Evolutionary conservation across 441 rosid genomes (phyloP).

Genomic region (Erodium moschatum): DNA sequence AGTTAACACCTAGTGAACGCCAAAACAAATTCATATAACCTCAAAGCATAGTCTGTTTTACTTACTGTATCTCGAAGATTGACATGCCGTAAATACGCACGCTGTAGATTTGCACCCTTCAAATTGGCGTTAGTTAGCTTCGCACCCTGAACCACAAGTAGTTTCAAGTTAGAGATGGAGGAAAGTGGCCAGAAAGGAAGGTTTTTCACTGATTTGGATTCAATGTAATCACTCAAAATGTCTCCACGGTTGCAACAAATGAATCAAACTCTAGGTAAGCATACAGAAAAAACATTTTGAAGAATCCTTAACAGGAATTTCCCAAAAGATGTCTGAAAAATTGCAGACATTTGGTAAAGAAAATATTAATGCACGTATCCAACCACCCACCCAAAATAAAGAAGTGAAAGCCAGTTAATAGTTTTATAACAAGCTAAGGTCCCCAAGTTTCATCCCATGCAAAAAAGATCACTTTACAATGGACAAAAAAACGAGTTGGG

Average conservation of each 20-base stretch:
- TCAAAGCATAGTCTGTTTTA: slow-evolving; percentile 11
- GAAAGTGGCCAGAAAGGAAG: background rate
- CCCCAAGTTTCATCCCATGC: background rate
- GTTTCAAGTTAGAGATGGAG: background rate
- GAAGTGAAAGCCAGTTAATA: too few relatives aligned
- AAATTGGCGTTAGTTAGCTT: slow-evolving; percentile 71
- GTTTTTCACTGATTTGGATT: background rate
- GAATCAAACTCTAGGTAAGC: background rate
- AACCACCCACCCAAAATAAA: too few relatives aligned
- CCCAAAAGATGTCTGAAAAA: background rate
- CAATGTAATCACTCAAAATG: background rate
- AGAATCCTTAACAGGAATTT: slow-evolving; percentile 1
- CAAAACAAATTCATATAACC: background rate
- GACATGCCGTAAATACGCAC: slow-evolving; percentile 75
- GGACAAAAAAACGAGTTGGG: background rate
- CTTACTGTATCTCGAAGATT: slow-evolving; percentile 79
- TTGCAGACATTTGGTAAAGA: too few relatives aligned
- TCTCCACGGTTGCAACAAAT: background rate
- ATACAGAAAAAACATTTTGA: background rate
- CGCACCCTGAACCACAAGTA: slow-evolving; percentile 50
- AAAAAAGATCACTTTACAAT: background rate
- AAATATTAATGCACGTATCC: too few relatives aligned
- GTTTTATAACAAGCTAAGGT: background rate
- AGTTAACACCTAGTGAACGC: background rate
- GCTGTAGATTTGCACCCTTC: slow-evolving; percentile 81